phyloP scores from a whole-genome alignment of 1,139 yeast species.

The Taiozyma onychis region DNA sequence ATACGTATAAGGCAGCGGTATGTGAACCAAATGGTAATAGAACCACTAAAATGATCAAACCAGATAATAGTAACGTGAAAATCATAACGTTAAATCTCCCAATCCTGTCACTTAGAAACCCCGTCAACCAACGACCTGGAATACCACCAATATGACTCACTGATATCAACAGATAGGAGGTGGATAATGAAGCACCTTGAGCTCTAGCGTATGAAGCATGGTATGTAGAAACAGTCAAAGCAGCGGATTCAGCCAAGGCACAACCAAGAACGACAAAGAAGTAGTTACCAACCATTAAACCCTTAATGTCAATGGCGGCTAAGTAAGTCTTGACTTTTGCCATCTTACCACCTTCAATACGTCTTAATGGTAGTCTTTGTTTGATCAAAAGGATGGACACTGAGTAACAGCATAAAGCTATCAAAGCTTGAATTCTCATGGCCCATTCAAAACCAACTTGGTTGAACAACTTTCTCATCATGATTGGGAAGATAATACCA shows the following conservation, averaged over 20 bases:
- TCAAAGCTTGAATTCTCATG: slow-evolving; percentile 47
- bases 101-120: slow-evolving; percentile 44
- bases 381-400: slow-evolving; percentile 22
- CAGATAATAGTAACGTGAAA: slow-evolving; percentile 34
- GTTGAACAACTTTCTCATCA: slow-evolving; percentile 47
- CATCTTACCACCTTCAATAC: slow-evolving; percentile 4
- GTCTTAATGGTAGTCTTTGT: slow-evolving; percentile 18
- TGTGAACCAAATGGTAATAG: slow-evolving; percentile 33
- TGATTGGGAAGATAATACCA: slow-evolving; percentile 56
- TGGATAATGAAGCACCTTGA: slow-evolving; percentile 43
- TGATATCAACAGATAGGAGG: slow-evolving; percentile 48
- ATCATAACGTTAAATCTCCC: slow-evolving; percentile 47
- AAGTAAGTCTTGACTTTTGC: slow-evolving; percentile 9
- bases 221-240: slow-evolving; percentile 47
- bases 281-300: slow-evolving; percentile 21
- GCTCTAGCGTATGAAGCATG: slow-evolving; percentile 50
- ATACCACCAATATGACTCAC: slow-evolving; percentile 56
- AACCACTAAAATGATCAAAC: slow-evolving; percentile 24
- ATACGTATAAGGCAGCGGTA: slow-evolving; percentile 27
- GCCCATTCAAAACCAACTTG: slow-evolving; percentile 56
- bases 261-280: slow-evolving; percentile 23
- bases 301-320: slow-evolving; percentile 23
- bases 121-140: slow-evolving; percentile 54
- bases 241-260: slow-evolving; percentile 34
- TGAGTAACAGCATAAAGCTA: slow-evolving; percentile 27